phyloP scores from a whole-genome alignment of 148 eudicot species.

The Linanthus parryae region DNA sequence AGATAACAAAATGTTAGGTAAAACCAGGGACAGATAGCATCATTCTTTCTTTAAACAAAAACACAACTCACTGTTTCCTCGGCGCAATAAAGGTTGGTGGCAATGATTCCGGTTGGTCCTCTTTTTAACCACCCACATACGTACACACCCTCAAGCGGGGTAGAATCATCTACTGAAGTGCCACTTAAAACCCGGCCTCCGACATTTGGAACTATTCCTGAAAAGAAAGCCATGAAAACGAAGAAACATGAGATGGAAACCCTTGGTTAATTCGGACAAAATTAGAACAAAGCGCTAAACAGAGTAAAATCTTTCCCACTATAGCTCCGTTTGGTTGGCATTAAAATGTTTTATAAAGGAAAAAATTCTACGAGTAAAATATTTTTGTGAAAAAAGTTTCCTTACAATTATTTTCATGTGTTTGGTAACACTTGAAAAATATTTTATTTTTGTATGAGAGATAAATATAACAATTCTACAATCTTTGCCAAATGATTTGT shows the following conservation, averaged over 20 bases:
- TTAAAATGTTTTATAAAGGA: no score
- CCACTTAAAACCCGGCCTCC: constrained; percentile 64
- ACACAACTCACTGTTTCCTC: constrained; percentile 79
- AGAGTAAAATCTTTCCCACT: not conserved
- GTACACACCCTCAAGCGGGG: constrained; percentile 49
- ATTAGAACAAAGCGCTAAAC: not conserved
- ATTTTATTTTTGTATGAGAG: no score
- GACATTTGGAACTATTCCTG: constrained; percentile 83
- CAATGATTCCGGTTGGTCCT: constrained; percentile 95
- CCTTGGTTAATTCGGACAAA: not conserved
- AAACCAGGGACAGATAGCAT: no score
- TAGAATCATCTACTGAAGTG: constrained; percentile 27
- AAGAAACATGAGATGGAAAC: not conserved
- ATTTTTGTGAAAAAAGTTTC: no score
- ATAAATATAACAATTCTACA: no score
- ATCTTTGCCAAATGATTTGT: no score
- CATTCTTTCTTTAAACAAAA: no score
- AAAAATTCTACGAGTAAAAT: no score
- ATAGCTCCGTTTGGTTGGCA: no score
- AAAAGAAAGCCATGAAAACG: constrained; percentile 1
- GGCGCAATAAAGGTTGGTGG: constrained; percentile 84
- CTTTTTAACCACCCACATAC: constrained; percentile 98
- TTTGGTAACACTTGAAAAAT: no score
- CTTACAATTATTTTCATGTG: no score
- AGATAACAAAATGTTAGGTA: no score